Conservation (phyloP, 176 grass and related monocot genomes). For the Oryza nivara region DNA sequence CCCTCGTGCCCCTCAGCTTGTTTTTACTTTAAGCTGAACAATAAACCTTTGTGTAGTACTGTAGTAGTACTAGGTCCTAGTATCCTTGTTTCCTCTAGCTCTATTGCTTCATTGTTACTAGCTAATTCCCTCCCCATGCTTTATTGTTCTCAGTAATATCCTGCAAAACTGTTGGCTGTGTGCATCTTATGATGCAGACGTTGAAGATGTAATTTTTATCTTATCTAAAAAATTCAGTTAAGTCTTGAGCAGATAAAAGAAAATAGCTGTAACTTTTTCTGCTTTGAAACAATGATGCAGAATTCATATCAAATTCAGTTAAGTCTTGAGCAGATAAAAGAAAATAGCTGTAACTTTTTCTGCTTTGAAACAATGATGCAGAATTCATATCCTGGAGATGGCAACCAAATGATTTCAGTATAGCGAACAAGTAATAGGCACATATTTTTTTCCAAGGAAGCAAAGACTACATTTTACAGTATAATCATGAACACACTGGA, state of each 20-base stretch:
- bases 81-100: background rate
- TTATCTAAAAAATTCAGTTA: background rate
- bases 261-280: too few species aligned
- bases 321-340: too few species aligned
- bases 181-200: background rate
- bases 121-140: background rate
- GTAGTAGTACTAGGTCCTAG: background rate
- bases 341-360: too few species aligned
- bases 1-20: background rate
- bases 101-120: slow-evolving; percentile 1
- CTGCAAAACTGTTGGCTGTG: background rate
- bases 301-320: background rate
- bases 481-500: background rate
- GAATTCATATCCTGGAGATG: background rate
- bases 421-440: background rate
- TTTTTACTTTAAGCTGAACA: slow-evolving; percentile 28
- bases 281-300: background rate
- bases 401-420: background rate
- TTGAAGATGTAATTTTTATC: background rate
- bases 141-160: background rate
- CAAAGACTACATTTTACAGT: slow-evolving; percentile 13
- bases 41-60: background rate
- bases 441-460: background rate
- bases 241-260: background rate
- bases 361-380: background rate